These are phyloP conservation scores for Verticillium tricorpus DNA, from an alignment of 2,329 filamentous ascomycete genomes.

Conservation along the genomic window DNA sequence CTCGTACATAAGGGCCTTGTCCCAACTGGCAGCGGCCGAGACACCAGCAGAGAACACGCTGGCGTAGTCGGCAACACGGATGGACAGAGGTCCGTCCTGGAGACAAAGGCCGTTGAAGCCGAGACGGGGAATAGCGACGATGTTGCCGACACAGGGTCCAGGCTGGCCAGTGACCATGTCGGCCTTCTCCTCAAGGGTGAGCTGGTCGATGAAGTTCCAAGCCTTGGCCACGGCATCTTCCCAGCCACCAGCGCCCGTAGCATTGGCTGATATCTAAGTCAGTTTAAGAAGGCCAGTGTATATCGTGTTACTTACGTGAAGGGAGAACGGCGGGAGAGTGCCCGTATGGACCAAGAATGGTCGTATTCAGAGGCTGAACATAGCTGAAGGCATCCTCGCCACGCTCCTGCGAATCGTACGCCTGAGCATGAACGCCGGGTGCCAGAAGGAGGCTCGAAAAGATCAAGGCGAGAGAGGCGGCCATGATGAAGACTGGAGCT, in stretches of 20 bases:
- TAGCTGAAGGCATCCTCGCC: conserved; percentile 27
- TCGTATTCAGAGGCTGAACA: conserved; percentile 36
- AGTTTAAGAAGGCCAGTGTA: conserved; percentile 4
- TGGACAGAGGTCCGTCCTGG: conserved; percentile 30
- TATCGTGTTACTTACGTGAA: conserved; percentile 25
- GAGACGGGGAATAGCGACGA: conserved; percentile 32
- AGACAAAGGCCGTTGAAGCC: conserved; percentile 39
- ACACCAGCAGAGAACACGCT: conserved; percentile 50
- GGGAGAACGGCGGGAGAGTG: conserved; percentile 30
- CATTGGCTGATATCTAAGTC: conserved; percentile 2
- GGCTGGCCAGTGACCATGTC: conserved; percentile 26
- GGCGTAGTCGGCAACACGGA: conserved; percentile 35
- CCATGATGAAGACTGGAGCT: conserved; percentile 9
- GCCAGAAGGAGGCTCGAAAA: conserved; percentile 26
- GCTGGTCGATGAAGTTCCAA: conserved; percentile 16
- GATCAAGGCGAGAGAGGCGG: conserved; percentile 28
- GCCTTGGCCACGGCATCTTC: conserved; percentile 13
- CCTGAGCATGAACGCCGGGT: conserved; percentile 19
- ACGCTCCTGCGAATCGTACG: conserved; percentile 18
- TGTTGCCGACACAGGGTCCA: conserved; percentile 28
- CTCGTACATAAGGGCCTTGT: conserved; percentile 58
- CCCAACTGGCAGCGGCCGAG: conserved; percentile 63
- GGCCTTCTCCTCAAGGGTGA: conserved; percentile 23
- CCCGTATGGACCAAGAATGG: conserved; percentile 33
- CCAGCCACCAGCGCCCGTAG: background rate